A percentile compares a stretch with the other conserved stretches of the same genome.
These are phyloP conservation scores for Dimocarpus longan DNA, from an alignment of 345 rosid species.

Conservation along the genomic window DNA sequence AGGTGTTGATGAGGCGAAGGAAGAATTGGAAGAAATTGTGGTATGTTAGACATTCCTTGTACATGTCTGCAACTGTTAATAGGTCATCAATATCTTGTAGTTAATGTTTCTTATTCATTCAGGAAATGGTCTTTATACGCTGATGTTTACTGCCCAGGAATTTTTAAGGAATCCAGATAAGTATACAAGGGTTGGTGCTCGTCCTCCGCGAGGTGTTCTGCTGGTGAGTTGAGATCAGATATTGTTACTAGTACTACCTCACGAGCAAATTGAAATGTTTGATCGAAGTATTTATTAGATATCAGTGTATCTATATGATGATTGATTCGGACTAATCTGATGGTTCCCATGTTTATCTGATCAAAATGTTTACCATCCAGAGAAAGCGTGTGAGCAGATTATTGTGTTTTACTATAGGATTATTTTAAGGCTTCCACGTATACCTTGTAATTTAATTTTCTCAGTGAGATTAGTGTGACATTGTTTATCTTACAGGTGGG, in stretches of 20 bases:
- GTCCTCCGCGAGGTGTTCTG: conserved; percentile 97
- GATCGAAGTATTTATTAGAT: too few species aligned
- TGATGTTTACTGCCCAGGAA: conserved; percentile 57
- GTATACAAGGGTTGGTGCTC: conserved; percentile 85
- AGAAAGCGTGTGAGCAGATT: background rate
- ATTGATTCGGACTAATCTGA: background rate
- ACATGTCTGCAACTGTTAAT: conserved; percentile 6
- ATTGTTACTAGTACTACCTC: background rate
- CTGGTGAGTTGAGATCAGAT: conserved; percentile 58
- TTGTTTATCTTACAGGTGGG: conserved; percentile 66
- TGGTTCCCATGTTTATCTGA: background rate
- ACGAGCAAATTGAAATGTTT: background rate
- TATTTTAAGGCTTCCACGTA: background rate
- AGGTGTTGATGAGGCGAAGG: conserved; percentile 97
- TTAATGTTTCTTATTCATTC: conserved; percentile 25
- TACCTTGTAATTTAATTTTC: conserved; percentile 13
- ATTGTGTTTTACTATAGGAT: conserved; percentile 16
- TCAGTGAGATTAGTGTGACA: conserved; percentile 2
- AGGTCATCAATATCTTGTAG: conserved; percentile 4
- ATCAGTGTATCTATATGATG: background rate
- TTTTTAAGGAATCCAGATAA: conserved; percentile 92
- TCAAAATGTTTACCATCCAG: background rate
- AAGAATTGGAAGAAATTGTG: conserved; percentile 98
- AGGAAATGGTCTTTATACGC: conserved; percentile 24
- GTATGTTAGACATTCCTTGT: conserved; percentile 41